Base-by-base conservation (phyloP, 139 green algal species). In the Closterium sp. region DNA sequence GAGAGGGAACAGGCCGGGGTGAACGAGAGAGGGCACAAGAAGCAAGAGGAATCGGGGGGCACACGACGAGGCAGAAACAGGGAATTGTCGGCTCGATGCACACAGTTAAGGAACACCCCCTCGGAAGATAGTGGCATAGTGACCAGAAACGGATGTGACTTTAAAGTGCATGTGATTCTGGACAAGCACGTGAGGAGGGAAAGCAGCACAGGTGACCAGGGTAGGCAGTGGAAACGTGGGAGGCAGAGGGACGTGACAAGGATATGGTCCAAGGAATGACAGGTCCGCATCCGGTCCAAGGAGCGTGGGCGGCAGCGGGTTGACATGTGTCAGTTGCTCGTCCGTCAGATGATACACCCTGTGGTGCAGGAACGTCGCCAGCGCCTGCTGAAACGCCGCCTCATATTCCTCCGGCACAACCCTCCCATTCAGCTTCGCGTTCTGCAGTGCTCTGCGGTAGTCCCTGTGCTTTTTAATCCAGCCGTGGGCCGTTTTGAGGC, bases 351-450 rank as follows among this genome's bases (percentile, higher is more conserved):
- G 97, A 92, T 94, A 99, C 83, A 99, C 97, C 8, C 96, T 91
- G 94, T 98, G 96, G 94, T 99, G 97, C 35, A 94, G 92, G 95
- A 99, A 99, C 9, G 97, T 97, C 96, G 97, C 98, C 7, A 99
- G 64, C 3, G 97, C 97, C 25, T 95, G 94, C 94, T 98, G 96
- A 91, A 99, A 98, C 28, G 90, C 88, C 8, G 92, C 89, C 89
- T 98, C 96, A 90, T 99, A 99, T 33, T 92, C 96, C 2, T 87
- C 87, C 0, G 98, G 97, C 12, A 98, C 93, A 0, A 90, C 85
- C n/a, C 91, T 94, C 84, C 97, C 96, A 55, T 95, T 96, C 91
- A 99, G 93, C 87, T 86, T 94, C 91, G 96, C 96, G 83, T 95
- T 94, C 2, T 96, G 96, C 96, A 97, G 93, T 25, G 34, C 21